Evolutionary conservation across 1,139 yeast genomes (phyloP).

Genomic region (Suhomyces kunorum): DNA sequence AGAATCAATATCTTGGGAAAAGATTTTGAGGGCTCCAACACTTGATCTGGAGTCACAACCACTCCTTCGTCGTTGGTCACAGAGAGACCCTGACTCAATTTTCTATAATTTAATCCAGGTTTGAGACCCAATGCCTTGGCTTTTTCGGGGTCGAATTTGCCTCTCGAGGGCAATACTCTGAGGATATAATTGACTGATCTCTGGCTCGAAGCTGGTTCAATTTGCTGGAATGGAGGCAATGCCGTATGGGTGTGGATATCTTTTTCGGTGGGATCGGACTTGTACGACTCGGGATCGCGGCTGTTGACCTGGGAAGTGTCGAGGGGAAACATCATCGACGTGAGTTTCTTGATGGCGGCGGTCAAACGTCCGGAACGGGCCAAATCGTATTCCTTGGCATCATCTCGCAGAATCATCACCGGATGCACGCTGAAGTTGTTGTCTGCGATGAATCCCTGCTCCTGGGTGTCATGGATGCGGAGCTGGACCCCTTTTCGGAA

Average conservation of each 20-base stretch:
- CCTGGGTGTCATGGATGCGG: conserved; percentile 38
- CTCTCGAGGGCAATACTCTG: conserved; percentile 67
- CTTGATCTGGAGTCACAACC: conserved; percentile 66
- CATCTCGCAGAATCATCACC: conserved; percentile 33
- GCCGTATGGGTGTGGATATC: conserved; percentile 47
- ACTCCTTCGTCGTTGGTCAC: conserved; percentile 63
- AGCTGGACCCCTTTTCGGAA: conserved; percentile 74
- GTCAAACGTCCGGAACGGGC: conserved; percentile 7
- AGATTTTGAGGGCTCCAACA: conserved; percentile 59
- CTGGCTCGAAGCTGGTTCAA: conserved; percentile 25
- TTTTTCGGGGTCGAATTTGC: conserved; percentile 66
- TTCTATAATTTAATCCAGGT: conserved; percentile 59
- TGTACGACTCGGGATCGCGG: conserved; percentile 42
- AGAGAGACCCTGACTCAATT: conserved; percentile 59
- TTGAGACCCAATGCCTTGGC: conserved; percentile 74
- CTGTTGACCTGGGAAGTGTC: conserved; percentile 41
- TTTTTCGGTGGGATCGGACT: conserved; percentile 40
- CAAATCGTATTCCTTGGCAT: conserved; percentile 1
- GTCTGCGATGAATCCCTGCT: conserved; percentile 46
- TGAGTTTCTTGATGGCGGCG: conserved; percentile 34
- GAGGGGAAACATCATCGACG: conserved; percentile 52
- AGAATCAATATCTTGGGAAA: conserved; percentile 66
- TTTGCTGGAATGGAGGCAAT: conserved; percentile 29
- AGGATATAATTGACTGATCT: conserved; percentile 58
- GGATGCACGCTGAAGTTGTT: conserved; percentile 56